Base-by-base conservation (phyloP, 345 rosid genomes). In the Cochlearia excelsa region DNA sequence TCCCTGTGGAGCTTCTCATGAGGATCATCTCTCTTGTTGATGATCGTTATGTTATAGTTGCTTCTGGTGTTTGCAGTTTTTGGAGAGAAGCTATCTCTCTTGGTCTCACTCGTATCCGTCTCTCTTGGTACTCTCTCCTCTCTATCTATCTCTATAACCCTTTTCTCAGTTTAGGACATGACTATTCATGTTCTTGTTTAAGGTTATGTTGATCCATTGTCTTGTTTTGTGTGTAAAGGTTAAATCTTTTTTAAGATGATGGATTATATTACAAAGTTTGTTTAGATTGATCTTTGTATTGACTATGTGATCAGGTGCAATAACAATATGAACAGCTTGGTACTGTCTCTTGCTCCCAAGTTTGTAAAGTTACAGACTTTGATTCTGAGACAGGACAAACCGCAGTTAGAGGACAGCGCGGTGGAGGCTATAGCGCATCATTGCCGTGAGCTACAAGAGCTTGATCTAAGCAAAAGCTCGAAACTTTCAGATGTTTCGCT, bases 391-490 rank as follows among this genome's bases (percentile, higher is more conserved):
- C 99, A 93, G 76, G 99, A 87, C 75, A 80, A 81, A 34, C 87
- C 97, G 2, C 97, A 93, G 53, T 95, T 93, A 4, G 86, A 84
- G 73, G 95, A 93, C 63, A 70, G 69, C 65, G 90, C 95, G 8
- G 81, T 93, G 30, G 85, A 85, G 73, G 76, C 82, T n/a, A 82
- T 93, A 63, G 89, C 97, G 52, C 81, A 63, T 55, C 69, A 72
- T 73, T 93, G 99, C 58, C 88, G 70, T 70, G 96, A 89, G 65
- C 69, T 93, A 71, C 87, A 74, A 77, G 94, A 82, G 52, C 83
- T 93, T 70, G 99, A 93, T 68, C 90, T 93, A 33, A 93, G 99
- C 79, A 93, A 87, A 79, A 93, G 99, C 82, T 87, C 85, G 72
- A 93, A 73, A 72, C 96, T 93, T 26, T 79, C 77, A 16, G 97